Evolutionary conservation across 805 yeast species (phyloP).

Genomic region (Wickerhamiella vanderwaltii): DNA sequence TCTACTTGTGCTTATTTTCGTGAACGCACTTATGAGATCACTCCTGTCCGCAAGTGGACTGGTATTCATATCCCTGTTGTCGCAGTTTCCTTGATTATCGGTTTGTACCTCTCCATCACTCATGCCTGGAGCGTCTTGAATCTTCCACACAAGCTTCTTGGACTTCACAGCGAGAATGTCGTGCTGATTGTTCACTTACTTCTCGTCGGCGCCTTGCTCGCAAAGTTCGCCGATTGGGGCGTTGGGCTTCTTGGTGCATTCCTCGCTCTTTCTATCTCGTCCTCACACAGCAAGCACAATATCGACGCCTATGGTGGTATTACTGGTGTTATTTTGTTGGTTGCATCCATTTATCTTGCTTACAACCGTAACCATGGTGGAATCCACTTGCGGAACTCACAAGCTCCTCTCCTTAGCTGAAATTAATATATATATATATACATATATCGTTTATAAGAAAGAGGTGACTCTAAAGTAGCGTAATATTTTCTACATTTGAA

Average conservation of each 20-base stretch:
- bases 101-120: conserved; percentile 64
- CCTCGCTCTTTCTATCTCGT: conserved; percentile 52
- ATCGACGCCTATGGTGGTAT: background rate
- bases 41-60: conserved; percentile 41
- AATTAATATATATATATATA: background rate
- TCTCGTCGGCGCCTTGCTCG: conserved; percentile 46
- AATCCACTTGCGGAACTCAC: conserved; percentile 1
- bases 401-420: conserved; percentile 8
- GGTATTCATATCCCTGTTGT: conserved; percentile 55
- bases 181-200: conserved; percentile 66
- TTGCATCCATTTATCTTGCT: conserved; percentile 2
- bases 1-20: conserved; percentile 42
- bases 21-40: conserved; percentile 47
- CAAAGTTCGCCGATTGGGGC: conserved; percentile 58
- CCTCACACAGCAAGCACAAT: conserved; percentile 20
- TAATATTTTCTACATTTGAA: no score
- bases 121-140: conserved; percentile 59
- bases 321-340: background rate
- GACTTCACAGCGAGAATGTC: conserved; percentile 60
- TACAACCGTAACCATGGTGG: background rate
- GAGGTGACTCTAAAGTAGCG: no score
- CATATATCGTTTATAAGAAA: background rate
- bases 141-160: conserved; percentile 44
- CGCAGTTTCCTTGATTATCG: conserved; percentile 69
- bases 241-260: conserved; percentile 48